These are phyloP conservation scores for Solanum piurae DNA, from an alignment of 257 asterid genomes.

Conservation along the genomic window DNA sequence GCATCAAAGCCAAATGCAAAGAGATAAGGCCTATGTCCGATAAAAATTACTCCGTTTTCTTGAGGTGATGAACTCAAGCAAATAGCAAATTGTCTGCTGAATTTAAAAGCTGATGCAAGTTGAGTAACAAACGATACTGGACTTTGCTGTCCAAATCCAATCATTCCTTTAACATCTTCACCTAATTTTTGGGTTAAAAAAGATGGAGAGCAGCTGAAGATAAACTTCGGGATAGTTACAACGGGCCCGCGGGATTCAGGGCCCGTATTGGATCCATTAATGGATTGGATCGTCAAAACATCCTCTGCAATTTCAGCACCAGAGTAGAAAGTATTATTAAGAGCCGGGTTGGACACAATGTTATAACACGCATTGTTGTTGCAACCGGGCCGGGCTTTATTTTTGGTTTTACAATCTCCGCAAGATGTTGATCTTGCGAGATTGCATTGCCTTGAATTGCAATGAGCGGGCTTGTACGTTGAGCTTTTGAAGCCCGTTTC, in stretches of 20 bases:
- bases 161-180: background rate
- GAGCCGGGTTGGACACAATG: background rate
- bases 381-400: background rate
- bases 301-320: background rate
- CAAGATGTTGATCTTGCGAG: background rate
- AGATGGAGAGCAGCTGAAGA: background rate
- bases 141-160: slow-evolving; percentile 4
- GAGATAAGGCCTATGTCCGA: slow-evolving; percentile 2
- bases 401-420: background rate
- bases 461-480: background rate
- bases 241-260: background rate
- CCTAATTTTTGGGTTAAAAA: background rate
- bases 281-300: background rate
- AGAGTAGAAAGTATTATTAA: background rate
- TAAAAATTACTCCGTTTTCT: background rate
- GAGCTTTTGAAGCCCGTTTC: background rate
- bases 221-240: background rate
- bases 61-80: background rate
- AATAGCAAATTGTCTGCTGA: background rate
- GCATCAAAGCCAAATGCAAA: background rate
- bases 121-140: background rate
- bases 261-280: background rate
- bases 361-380: background rate
- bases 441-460: background rate
- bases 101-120: background rate